phyloP scores from a whole-genome alignment of 345 rosid species.

The Microthlaspi erraticum region DNA sequence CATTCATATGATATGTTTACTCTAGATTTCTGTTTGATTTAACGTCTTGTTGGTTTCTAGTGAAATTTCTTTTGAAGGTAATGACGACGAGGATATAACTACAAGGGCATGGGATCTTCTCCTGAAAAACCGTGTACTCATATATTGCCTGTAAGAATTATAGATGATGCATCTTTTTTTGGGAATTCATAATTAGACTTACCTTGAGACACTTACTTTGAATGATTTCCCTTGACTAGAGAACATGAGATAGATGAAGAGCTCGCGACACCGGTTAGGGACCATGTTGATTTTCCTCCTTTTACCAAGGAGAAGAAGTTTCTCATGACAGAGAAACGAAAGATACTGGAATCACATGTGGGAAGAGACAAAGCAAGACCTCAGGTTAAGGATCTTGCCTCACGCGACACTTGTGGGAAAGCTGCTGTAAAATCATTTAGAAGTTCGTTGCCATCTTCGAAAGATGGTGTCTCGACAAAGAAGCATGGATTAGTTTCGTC shows the following conservation, averaged over 20 bases:
- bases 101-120: conserved; percentile 87
- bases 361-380: conserved; percentile 43
- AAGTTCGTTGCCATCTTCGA: conserved; percentile 41
- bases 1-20: conserved; percentile 11
- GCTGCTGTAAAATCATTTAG: conserved; percentile 38
- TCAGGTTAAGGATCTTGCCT: conserved; percentile 44
- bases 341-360: conserved; percentile 42
- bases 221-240: conserved; percentile 49
- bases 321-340: conserved; percentile 40
- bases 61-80: conserved; percentile 63
- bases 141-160: conserved; percentile 83
- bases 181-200: conserved; percentile 12
- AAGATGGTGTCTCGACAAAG: conserved; percentile 48
- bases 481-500: conserved; percentile 47
- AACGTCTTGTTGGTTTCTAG: conserved; percentile 48
- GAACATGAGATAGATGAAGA: conserved; percentile 72
- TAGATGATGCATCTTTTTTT: conserved; percentile 18
- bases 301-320: conserved; percentile 46
- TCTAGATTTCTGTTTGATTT: conserved; percentile 11
- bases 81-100: conserved; percentile 50
- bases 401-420: conserved; percentile 43
- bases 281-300: conserved; percentile 86
- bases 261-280: conserved; percentile 75
- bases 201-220: conserved; percentile 32
- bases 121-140: conserved; percentile 69